These are phyloP conservation scores for Friedmanniomyces endolithicus DNA, from an alignment of 495 filamentous ascomycete species.

Conservation along the genomic window DNA sequence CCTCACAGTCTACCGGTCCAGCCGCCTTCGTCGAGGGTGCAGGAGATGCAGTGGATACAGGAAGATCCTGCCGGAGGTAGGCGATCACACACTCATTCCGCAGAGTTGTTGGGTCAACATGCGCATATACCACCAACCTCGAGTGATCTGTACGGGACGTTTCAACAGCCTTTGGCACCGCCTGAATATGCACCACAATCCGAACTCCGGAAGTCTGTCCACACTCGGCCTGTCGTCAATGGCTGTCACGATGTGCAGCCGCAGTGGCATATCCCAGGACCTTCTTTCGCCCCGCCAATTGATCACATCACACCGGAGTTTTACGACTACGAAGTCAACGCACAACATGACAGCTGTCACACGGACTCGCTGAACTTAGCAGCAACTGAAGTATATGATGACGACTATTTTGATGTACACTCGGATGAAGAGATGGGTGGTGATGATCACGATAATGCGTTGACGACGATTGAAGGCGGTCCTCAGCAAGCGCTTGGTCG, in stretches of 20 bases:
- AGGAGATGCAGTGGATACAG: neutral
- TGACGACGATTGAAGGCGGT: conserved; percentile 10
- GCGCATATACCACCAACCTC: neutral
- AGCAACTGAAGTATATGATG: conserved; percentile 40
- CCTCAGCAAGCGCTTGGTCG: conserved; percentile 32
- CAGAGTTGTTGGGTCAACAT: neutral
- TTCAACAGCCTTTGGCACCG: neutral
- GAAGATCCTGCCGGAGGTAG: neutral
- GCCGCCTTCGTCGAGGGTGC: neutral
- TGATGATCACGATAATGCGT: conserved; percentile 41
- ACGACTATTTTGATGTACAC: conserved; percentile 50
- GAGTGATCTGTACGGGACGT: neutral
- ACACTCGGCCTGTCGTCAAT: neutral
- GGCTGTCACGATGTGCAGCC: neutral
- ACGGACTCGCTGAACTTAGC: conserved; percentile 27
- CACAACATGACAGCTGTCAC: conserved; percentile 9
- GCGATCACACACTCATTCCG: neutral
- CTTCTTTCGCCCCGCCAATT: neutral
- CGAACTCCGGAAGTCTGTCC: neutral
- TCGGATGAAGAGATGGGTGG: conserved; percentile 56
- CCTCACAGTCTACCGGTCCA: neutral
- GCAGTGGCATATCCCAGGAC: neutral
- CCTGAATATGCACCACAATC: neutral
- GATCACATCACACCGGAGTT: conserved; percentile 1
- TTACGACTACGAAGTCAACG: conserved; percentile 14